A percentile compares a stretch with the other conserved stretches of the same genome.
phyloP scores from a whole-genome alignment of 108 stramenopile species.

The Skeletonema potamos region DNA sequence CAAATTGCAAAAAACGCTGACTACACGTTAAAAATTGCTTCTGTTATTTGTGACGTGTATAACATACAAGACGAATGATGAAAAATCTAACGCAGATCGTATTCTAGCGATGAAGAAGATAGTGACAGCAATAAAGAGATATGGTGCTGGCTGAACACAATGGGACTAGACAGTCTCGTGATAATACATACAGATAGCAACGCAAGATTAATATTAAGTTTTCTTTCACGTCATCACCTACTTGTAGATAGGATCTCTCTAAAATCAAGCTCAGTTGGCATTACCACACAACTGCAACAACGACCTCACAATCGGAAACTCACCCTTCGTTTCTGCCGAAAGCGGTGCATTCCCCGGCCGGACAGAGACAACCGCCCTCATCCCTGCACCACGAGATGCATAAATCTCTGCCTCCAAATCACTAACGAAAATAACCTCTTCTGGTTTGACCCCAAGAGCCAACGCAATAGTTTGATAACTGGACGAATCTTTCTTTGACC shows the following conservation, averaged over 20 bases:
- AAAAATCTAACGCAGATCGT: no score
- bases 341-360: slow-evolving; percentile 90
- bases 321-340: slow-evolving; percentile 26
- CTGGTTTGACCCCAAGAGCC: slow-evolving; percentile 61
- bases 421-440: slow-evolving; percentile 84
- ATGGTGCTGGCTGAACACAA: no score
- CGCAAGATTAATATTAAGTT: no score
- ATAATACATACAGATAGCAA: no score
- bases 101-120: no score
- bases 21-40: not conserved
- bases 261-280: not conserved
- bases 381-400: slow-evolving; percentile 83
- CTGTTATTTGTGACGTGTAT: not conserved
- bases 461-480: slow-evolving; percentile 80
- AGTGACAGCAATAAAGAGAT: no score
- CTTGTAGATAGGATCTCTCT: not conserved
- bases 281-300: slow-evolving; percentile 79
- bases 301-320: slow-evolving; percentile 61
- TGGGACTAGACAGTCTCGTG: no score
- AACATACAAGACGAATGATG: not conserved
- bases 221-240: not conserved
- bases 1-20: not conserved
- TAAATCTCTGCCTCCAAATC: slow-evolving; percentile 81
- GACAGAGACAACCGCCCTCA: slow-evolving; percentile 68
- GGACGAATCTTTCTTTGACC: slow-evolving; percentile 64